Conservation (phyloP, 208 protist species). For the Angomonas deanei region DNA sequence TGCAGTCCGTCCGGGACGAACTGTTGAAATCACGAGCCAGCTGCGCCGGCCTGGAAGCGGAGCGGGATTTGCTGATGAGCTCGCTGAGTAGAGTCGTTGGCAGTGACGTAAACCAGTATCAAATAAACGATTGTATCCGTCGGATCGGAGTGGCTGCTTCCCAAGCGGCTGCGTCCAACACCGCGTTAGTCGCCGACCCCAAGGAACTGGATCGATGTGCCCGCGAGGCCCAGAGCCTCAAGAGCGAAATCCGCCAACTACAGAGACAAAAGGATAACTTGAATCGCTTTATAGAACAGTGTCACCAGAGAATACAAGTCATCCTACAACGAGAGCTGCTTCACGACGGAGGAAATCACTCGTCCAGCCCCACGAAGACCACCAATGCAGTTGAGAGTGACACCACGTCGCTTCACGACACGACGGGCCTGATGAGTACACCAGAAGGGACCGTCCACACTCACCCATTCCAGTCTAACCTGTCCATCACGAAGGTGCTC, state of each 20-base stretch:
- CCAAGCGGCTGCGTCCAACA: slow-evolving; percentile 46
- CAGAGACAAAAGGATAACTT: slow-evolving; percentile 73
- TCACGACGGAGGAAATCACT: no score
- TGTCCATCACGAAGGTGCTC: slow-evolving; percentile 11
- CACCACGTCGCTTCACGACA: no score
- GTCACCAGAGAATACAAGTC: slow-evolving; percentile 49
- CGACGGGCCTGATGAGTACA: no score
- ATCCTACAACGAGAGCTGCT: slow-evolving; percentile 47
- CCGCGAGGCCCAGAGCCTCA: slow-evolving; percentile 56
- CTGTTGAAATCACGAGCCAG: slow-evolving; percentile 47
- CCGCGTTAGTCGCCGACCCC: slow-evolving; percentile 55
- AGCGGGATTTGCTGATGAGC: slow-evolving; percentile 40
- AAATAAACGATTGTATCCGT: slow-evolving; percentile 35
- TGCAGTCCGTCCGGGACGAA: slow-evolving; percentile 45
- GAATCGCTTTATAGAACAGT: slow-evolving; percentile 47
- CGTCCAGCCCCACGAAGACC: no score
- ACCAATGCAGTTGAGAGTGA: no score
- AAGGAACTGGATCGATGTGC: slow-evolving; percentile 47
- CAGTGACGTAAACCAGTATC: slow-evolving; percentile 10
- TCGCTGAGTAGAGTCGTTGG: slow-evolving; percentile 8
- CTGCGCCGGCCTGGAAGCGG: slow-evolving; percentile 53
- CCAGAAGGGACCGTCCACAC: no score
- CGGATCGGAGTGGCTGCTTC: slow-evolving; percentile 56
- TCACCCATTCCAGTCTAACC: no score
- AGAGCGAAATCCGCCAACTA: slow-evolving; percentile 67